Percentiles rank a stretch among this genome's conserved stretches.
Conservation (phyloP, 306 rosid genomes). For the Malus orientalis region DNA sequence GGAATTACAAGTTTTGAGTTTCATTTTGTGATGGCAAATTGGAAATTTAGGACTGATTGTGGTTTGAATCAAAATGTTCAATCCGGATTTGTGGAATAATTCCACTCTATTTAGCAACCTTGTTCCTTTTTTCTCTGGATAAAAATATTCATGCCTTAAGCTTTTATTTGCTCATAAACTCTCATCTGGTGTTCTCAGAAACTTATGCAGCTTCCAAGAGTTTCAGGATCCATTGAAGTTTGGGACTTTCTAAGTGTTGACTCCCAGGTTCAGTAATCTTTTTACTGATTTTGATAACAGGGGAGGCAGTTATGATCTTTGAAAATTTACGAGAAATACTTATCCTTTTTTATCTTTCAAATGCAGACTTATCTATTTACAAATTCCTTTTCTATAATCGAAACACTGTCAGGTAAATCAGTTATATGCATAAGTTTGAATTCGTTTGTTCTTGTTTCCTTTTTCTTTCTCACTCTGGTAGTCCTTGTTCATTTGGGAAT, state of each 20-base stretch:
- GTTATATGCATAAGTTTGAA: conserved; percentile 22
- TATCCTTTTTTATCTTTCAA: conserved; percentile 11
- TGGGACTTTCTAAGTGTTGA: conserved; percentile 99
- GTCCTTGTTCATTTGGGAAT: conserved; percentile 26
- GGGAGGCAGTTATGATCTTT: background rate
- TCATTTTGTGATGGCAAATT: background rate
- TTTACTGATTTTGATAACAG: background rate
- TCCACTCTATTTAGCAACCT: conserved; percentile 3
- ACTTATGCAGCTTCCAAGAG: conserved; percentile 85
- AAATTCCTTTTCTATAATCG: conserved; percentile 83
- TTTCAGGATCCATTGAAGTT: conserved; percentile 97
- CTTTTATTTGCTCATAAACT: conserved; percentile 18
- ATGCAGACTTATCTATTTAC: conserved; percentile 88
- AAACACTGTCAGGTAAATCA: conserved; percentile 81
- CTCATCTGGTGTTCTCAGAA: conserved; percentile 41
- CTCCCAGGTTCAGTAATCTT: conserved; percentile 65
- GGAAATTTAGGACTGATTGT: background rate
- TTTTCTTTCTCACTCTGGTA: conserved; percentile 1
- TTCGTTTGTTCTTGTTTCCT: conserved; percentile 4
- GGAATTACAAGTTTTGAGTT: background rate
- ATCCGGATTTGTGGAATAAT: background rate
- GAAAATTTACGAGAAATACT: background rate
- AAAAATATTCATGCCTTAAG: background rate
- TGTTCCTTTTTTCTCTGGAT: conserved; percentile 16
- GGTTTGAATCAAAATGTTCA: background rate